Evolutionary conservation across 148 eudicot genomes (phyloP).

Genomic region (Vaccinium darrowii): DNA sequence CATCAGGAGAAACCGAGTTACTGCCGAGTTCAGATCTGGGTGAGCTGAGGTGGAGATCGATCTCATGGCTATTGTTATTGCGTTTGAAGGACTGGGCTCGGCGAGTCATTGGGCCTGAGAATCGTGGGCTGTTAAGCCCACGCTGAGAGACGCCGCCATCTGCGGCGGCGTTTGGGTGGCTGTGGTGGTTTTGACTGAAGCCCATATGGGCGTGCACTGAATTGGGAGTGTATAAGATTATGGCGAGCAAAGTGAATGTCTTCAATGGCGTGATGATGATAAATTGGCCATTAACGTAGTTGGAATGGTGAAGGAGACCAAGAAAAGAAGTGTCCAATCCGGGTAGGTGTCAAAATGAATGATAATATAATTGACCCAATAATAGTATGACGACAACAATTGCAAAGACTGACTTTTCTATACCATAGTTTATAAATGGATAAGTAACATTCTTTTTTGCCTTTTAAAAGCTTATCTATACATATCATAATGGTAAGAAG

Average conservation of each 20-base stretch:
- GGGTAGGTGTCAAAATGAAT: background rate
- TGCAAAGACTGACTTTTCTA: background rate
- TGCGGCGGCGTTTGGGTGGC: constrained; percentile 29
- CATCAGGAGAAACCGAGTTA: constrained; percentile 32
- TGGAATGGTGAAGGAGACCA: background rate
- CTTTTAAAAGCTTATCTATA: background rate
- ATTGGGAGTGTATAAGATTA: background rate
- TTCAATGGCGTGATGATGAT: background rate
- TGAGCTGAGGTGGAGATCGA: constrained; percentile 57
- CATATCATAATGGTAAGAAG: too few relatives aligned
- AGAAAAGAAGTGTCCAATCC: background rate
- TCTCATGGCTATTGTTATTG: constrained; percentile 40
- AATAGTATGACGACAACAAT: background rate
- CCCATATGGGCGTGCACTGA: constrained; percentile 27
- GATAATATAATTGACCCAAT: background rate
- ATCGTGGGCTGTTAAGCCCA: constrained; percentile 65
- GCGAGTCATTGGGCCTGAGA: constrained; percentile 80
- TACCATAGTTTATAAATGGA: background rate
- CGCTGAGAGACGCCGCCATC: constrained; percentile 55
- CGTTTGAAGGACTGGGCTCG: constrained; percentile 82
- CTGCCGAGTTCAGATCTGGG: constrained; percentile 70
- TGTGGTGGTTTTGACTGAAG: constrained; percentile 37
- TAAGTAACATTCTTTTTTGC: background rate
- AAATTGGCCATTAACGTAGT: background rate
- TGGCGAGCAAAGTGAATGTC: background rate